A percentile compares a stretch with the other conserved stretches of the same genome.
phyloP scores from a whole-genome alignment of 768 basidiomycete genomes.

The Omphalotus guepiniiformis region DNA sequence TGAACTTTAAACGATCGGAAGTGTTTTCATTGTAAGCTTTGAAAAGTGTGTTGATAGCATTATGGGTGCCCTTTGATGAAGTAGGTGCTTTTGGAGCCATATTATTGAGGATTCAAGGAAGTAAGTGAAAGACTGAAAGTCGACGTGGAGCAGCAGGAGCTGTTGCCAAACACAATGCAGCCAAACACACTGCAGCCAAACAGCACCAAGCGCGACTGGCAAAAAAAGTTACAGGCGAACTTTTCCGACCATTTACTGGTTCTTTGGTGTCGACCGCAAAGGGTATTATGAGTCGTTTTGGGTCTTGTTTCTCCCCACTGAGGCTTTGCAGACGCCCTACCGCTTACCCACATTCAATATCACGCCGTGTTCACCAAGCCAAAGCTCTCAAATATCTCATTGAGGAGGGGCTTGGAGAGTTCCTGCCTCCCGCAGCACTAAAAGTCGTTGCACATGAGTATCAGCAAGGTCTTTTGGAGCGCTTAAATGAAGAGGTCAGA shows the following conservation, averaged over 20 bases:
- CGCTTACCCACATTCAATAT: neutral
- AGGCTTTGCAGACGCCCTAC: neutral
- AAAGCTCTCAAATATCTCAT: constrained; percentile 59
- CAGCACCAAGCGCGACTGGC: neutral
- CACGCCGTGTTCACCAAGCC: constrained; percentile 46
- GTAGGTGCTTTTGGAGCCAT: constrained; percentile 5
- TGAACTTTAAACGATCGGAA: constrained; percentile 82
- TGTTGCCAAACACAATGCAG: neutral
- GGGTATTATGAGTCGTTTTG: too few relatives aligned
- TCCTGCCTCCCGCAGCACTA: constrained; percentile 72
- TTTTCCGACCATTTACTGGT: neutral
- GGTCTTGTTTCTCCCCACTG: neutral
- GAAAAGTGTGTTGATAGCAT: constrained; percentile 58
- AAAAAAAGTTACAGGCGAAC: neutral
- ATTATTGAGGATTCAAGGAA: too few relatives aligned
- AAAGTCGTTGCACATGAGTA: constrained; percentile 75
- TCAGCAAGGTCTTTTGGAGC: constrained; percentile 76
- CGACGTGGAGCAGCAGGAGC: neutral
- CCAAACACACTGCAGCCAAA: neutral
- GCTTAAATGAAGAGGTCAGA: constrained; percentile 70
- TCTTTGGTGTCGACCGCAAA: neutral
- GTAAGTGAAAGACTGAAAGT: neutral
- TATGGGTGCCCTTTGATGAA: constrained; percentile 24
- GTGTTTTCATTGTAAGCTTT: constrained; percentile 76
- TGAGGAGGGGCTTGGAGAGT: constrained; percentile 71